Conservation (phyloP, 805 yeast species). For the Candida glaebosa region DNA sequence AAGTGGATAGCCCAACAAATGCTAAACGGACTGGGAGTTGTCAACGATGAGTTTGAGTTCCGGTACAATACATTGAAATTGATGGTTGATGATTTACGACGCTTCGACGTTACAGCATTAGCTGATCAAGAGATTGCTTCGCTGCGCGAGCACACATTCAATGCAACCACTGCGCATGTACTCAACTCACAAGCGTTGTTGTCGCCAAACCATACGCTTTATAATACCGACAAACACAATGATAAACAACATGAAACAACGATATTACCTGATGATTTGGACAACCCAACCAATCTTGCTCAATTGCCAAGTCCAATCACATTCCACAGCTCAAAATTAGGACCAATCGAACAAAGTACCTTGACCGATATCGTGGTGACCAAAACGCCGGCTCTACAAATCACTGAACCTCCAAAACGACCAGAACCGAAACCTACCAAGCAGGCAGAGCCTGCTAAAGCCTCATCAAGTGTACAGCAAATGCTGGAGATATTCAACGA, state of each 20-base stretch:
- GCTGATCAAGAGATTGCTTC: neutral
- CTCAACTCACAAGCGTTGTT: neutral
- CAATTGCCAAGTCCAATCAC: slow-evolving; percentile 5
- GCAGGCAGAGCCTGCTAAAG: neutral
- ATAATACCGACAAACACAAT: neutral
- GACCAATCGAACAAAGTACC: neutral
- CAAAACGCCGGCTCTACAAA: neutral
- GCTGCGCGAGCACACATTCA: neutral
- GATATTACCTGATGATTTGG: no score
- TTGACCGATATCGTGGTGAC: neutral
- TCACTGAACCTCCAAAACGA: neutral
- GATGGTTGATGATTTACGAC: no score
- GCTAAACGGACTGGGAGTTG: neutral
- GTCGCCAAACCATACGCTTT: neutral
- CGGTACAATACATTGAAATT: neutral
- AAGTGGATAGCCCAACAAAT: slow-evolving; percentile 40
- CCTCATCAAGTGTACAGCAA: neutral
- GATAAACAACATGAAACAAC: neutral
- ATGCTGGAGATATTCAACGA: neutral
- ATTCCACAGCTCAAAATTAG: neutral
- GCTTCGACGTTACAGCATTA: neutral
- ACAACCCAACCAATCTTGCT: neutral
- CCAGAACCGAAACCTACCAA: neutral
- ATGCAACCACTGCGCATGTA: neutral
- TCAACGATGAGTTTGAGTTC: neutral